A percentile compares a stretch with the other conserved stretches of the same genome.
phyloP scores from a whole-genome alignment of 257 asterid genomes.

The Solanum bukasovii region DNA sequence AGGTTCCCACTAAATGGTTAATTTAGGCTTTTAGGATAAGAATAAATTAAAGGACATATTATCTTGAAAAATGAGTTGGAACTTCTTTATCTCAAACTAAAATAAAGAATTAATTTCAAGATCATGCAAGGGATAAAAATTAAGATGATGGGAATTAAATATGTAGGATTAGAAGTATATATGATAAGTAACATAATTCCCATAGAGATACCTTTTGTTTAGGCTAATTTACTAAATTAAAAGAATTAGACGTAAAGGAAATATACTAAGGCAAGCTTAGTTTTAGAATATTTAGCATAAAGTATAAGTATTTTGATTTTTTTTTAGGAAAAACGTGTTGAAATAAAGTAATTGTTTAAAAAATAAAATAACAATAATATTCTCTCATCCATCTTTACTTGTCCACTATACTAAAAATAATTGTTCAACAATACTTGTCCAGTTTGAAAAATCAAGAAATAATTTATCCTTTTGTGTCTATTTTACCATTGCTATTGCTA shows the following conservation, averaged over 20 bases:
- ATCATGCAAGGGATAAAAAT: neutral
- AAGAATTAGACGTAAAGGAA: neutral
- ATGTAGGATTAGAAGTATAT: neutral
- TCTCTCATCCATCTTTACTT: no score
- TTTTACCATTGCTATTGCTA: no score
- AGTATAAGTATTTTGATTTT: no score
- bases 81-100: neutral
- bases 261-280: neutral
- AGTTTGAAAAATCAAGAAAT: no score
- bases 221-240: neutral
- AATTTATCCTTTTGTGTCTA: neutral
- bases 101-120: neutral
- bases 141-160: neutral
- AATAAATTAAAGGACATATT: neutral
- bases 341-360: no score
- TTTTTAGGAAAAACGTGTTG: neutral
- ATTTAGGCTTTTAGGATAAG: neutral
- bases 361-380: no score
- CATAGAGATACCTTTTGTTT: neutral
- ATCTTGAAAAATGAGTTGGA: neutral
- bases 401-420: no score
- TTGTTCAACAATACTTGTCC: no score
- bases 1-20: neutral
- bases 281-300: neutral
- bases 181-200: neutral